Conservation (phyloP, 371 early-diverging fungal species). For the Mucor velutinosus region DNA sequence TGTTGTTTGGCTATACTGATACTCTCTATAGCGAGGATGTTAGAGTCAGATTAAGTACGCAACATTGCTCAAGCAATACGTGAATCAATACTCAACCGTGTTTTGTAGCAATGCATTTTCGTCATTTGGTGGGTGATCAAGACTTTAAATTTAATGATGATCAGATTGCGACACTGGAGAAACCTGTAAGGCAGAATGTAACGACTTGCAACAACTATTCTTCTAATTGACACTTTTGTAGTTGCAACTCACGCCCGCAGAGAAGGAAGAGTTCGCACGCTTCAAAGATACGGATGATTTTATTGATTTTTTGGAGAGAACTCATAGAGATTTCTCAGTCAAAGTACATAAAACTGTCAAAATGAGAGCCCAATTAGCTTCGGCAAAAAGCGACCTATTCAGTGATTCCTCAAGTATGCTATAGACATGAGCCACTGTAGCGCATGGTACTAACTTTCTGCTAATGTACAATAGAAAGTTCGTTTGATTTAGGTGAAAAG, state of each 20-base stretch:
- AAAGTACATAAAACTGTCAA: conserved; percentile 49
- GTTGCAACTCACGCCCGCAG: conserved; percentile 37
- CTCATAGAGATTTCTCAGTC: conserved; percentile 39
- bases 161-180: conserved; percentile 21
- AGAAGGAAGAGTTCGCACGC: conserved; percentile 20
- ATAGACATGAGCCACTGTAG: not conserved
- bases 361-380: conserved; percentile 1
- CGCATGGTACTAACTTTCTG: not conserved
- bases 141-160: conserved; percentile 37
- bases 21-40: conserved; percentile 11
- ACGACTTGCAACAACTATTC: no score
- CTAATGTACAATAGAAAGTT: not conserved
- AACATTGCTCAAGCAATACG: not conserved
- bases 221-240: not conserved
- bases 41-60: conserved; percentile 13
- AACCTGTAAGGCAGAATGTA: conserved; percentile 29
- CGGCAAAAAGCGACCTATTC: conserved; percentile 14
- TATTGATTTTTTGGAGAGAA: conserved; percentile 46
- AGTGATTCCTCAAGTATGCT: conserved; percentile 1
- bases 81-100: not conserved
- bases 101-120: conserved; percentile 42
- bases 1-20: not conserved
- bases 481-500: conserved; percentile 12
- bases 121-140: conserved; percentile 45
- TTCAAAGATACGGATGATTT: conserved; percentile 43